These are phyloP conservation scores for Eutrema heterophyllum DNA, from an alignment of 345 rosid species.

Conservation along the genomic window DNA sequence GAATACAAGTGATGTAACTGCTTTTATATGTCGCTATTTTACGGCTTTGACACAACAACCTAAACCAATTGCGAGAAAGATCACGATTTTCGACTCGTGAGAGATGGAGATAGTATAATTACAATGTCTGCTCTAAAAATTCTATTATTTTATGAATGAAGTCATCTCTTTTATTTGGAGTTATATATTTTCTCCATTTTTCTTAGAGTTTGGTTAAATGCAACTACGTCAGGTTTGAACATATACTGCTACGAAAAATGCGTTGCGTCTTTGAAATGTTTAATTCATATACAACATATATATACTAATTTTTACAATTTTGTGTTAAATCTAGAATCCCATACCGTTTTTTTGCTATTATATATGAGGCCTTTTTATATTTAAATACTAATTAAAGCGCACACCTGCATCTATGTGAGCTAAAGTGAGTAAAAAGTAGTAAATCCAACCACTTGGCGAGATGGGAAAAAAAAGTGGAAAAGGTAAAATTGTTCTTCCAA, in stretches of 20 bases:
- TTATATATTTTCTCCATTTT: neutral
- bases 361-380: neutral
- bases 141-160: neutral
- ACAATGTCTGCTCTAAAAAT: neutral
- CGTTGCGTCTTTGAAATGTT: neutral
- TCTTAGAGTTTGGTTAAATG: neutral
- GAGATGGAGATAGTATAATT: neutral
- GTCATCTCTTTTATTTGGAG: neutral
- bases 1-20: conserved; percentile 27
- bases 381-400: neutral
- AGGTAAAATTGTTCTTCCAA: neutral
- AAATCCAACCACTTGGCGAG: conserved; percentile 1
- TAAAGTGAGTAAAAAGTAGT: neutral
- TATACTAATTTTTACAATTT: neutral
- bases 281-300: neutral
- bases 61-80: conserved; percentile 19
- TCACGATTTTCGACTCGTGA: conserved; percentile 23
- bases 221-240: neutral
- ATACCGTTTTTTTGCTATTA: neutral
- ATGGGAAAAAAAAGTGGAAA: neutral
- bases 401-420: conserved; percentile 10
- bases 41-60: conserved; percentile 23
- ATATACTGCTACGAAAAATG: neutral
- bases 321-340: neutral
- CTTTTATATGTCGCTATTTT: conserved; percentile 18